Base-by-base conservation (phyloP, 2,329 filamentous ascomycete genomes). In the Colletotrichum cuscutae region DNA sequence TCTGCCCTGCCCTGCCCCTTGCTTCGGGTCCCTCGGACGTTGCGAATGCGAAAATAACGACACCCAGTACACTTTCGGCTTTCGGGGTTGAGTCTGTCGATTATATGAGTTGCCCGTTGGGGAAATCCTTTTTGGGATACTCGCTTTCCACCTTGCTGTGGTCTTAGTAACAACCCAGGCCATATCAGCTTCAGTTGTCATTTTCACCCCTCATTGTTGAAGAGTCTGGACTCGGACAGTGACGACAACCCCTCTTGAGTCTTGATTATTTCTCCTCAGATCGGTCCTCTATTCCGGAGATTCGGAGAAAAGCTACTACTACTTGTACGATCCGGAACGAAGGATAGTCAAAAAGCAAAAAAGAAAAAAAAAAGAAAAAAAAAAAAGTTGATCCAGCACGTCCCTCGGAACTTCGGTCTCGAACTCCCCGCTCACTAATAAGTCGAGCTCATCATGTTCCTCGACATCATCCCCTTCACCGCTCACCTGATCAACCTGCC, bases 381-480 rank as follows among this genome's bases (percentile, higher is more conserved):
- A 37, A 15, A 49, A 8, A 42, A 8, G 5, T 42, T 42, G 37
- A 42, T 15, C 15, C 37, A 42, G 37, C 37, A 42, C 37, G 37
- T 42, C 37, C 37, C 15, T 42, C 22, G 19, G 59, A 9, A 56
- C 42, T 26, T 72, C 46, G 30, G 60, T 60, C 26, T 7, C 24
- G 54, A n/a, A 9, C 28, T 19, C 37, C 37, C 37, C 37, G 15
- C 37, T 24, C 42, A 72, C 28, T 59, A 56, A 15, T 59, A 60
- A 19, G 15, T 42, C 13, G 37, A 59, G 42, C 11, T 4, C 46
- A 54, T 24, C 12, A 70, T 70, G 70, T 56, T 56, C 49, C 42
- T 46, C 3, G 42, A 69, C 59, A 64, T 69, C 59, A 64, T 69
- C 7, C 32, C 42, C 35, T 64, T n/a, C 53, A 28, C 32, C 30